Conservation (phyloP, 805 yeast species). For the Wickerhamomyces canadensis region DNA sequence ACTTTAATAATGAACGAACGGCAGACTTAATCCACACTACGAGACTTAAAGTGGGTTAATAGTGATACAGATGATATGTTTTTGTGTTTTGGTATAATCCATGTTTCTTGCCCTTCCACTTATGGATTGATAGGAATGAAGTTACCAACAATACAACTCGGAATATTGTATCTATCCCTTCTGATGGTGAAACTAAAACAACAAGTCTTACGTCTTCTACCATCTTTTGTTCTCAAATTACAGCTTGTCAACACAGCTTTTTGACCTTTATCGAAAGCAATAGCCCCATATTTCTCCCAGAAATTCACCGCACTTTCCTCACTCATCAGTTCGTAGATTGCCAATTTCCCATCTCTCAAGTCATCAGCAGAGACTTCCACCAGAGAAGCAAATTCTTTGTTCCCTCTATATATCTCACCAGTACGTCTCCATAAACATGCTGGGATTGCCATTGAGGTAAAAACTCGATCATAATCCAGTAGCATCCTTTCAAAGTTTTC, state of each 20-base stretch:
- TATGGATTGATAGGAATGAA: conserved; percentile 3
- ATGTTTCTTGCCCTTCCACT: no score
- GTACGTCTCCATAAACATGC: conserved; percentile 97
- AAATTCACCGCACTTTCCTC: conserved; percentile 95
- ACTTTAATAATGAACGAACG: no score
- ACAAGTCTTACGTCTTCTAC: conserved; percentile 73
- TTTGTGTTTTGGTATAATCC: no score
- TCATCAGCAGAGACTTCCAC: conserved; percentile 90
- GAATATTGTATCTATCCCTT: conserved; percentile 89
- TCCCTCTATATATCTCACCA: conserved; percentile 92
- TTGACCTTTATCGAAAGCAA: conserved; percentile 93
- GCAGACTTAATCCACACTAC: no score
- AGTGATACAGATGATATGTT: no score
- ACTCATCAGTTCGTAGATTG: conserved; percentile 90
- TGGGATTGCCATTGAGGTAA: conserved; percentile 96
- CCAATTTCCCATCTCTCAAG: conserved; percentile 83
- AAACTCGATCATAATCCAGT: conserved; percentile 88
- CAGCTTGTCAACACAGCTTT: conserved; percentile 94
- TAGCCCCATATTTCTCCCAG: conserved; percentile 96
- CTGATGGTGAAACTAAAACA: conserved; percentile 93
- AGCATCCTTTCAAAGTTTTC: conserved; percentile 93
- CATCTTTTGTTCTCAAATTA: conserved; percentile 76
- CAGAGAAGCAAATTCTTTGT: conserved; percentile 90
- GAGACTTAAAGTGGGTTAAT: no score
- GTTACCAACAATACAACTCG: conserved; percentile 93